Percentiles rank a stretch among this genome's conserved stretches.
Conservation (phyloP, 306 rosid genomes). For the Rubus parviflorus region DNA sequence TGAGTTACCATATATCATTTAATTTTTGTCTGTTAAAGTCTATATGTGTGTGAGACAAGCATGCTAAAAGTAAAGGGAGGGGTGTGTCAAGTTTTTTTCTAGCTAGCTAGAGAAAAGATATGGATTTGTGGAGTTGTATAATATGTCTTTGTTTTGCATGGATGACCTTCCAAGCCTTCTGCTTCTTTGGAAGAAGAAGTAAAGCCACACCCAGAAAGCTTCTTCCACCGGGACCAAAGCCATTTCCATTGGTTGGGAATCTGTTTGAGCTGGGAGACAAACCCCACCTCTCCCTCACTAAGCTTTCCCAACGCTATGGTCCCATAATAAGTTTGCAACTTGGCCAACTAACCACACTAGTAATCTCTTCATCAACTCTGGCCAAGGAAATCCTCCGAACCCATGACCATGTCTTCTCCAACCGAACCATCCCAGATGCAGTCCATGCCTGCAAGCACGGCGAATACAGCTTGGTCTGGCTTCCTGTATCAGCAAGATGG, state of each 20-base stretch:
- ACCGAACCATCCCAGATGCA: slow-evolving; percentile 37
- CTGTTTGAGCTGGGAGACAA: slow-evolving; percentile 48
- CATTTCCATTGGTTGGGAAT: slow-evolving; percentile 48
- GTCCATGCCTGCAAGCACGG: slow-evolving; percentile 30
- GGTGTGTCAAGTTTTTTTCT: no score
- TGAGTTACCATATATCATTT: no score
- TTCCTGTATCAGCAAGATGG: slow-evolving; percentile 42
- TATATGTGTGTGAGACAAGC: no score
- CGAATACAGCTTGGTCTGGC: slow-evolving; percentile 28
- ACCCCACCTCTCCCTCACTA: slow-evolving; percentile 50
- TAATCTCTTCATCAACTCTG: slow-evolving; percentile 39
- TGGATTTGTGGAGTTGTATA: neutral
- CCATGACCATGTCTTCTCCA: slow-evolving; percentile 42
- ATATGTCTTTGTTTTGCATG: slow-evolving; percentile 2
- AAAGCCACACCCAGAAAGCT: neutral
- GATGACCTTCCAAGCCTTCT: slow-evolving; percentile 16
- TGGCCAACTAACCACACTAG: slow-evolving; percentile 46
- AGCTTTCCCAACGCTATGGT: slow-evolving; percentile 39
- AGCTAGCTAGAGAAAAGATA: neutral
- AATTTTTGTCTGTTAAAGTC: no score
- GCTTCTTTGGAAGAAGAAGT: neutral
- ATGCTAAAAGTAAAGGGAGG: neutral
- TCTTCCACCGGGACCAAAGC: slow-evolving; percentile 59
- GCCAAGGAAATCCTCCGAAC: slow-evolving; percentile 45
- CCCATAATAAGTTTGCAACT: slow-evolving; percentile 51